Evolutionary conservation across 2,329 filamentous ascomycete genomes (phyloP), one percentile per base, ranked within the genome.

Genomic region (Cladosporium sp.): DNA sequence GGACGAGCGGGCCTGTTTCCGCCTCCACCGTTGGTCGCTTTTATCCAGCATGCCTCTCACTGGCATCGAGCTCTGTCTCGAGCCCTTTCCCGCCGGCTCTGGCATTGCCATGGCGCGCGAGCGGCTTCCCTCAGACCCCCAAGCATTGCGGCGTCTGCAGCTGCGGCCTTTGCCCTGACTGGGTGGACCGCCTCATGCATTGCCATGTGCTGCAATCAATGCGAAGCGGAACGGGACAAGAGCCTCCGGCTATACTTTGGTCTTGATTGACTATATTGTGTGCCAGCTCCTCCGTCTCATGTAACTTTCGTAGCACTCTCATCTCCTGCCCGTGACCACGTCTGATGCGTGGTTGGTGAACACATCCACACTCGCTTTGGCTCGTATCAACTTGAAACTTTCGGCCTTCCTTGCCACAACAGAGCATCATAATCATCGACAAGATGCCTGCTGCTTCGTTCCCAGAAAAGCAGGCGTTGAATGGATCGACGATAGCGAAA

Each of bases 191-290:
- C 51, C 37, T 54, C 50, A 42, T 37, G 36, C 40, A 22, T 40
- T n/a, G 50, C 50, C 37, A 40, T 39, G 51, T 35, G 24, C 42
- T 40, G 39, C 51, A 54, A 42, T 54, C 51, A 54, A 54, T 42
- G 51, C 51, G 39, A 54, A 54, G 39, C 52, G 52, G 52, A 55
- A 55, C 52, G 52, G 52, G 52, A 47, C 32, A 22, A 55, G 40
- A 55, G 52, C 52, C 52, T 55, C 52, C 52, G 52, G 40, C 52
- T 55, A 55, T 55, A 45, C 39, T 40, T 55, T 55, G 40, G 42
- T 22, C 28, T 40, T 20, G 17, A 55, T 55, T 17, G 37, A 34
- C 40, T 55, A 47, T 47, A 55, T 37, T 55, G 40, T 36, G 52
- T 40, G 32, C 28, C 40, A 36, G 45, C 20, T 37, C 52, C 52